Base-by-base conservation (phyloP, 2,329 filamentous ascomycete species). In the Thielaviopsis punctulata region DNA sequence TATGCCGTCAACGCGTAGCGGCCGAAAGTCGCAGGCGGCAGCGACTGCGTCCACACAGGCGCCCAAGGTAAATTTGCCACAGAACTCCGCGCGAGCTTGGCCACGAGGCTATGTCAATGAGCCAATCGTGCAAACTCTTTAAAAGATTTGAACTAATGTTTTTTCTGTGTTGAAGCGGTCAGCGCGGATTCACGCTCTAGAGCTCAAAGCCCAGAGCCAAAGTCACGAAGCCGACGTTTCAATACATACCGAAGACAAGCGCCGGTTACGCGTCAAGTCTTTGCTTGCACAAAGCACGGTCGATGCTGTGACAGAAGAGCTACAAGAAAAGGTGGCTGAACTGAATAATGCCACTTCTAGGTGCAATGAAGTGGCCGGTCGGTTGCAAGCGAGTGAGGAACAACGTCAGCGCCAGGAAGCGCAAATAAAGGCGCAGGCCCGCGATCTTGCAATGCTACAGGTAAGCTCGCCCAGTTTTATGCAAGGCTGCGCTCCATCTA, bases 241-340 rank as follows among this genome's bases (percentile, higher is more conserved):
- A 52, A 69, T 78, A 58, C 84, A 85, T 60, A 79, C 87, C 57
- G 89, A 96, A 64, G 78, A 82, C 55, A 71, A 77, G 39, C 80
- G 89, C 47, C 75, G 80, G 57, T 66, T 87, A 50, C 79, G 79
- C 58, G 72, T 90, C 56, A 77, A 81, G 56, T 72, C 81, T 52
- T 68, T 89, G 51, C 66, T 88, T n/a, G 69, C 85, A n/a, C 73
- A 81, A 56, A 79, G 89, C 57, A 83, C 93, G 57, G 86, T 82
- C 57, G 76, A 80, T 47, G 72, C 76, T 9, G 66, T 95, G 24
- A 76, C 78, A 57, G 75, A 80, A 45, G 73, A 82, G 57, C 64
- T 89, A 18, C 65, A 70, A 3, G 67, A 77, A 39, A 75, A 76
- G 58, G 76, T 83, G 49, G 71, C 77, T 49, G 73, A 76, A 44